Evolutionary conservation across 345 rosid genomes (phyloP), one percentile per base, ranked within the genome.

Genomic region (Heritiera fomes): DNA sequence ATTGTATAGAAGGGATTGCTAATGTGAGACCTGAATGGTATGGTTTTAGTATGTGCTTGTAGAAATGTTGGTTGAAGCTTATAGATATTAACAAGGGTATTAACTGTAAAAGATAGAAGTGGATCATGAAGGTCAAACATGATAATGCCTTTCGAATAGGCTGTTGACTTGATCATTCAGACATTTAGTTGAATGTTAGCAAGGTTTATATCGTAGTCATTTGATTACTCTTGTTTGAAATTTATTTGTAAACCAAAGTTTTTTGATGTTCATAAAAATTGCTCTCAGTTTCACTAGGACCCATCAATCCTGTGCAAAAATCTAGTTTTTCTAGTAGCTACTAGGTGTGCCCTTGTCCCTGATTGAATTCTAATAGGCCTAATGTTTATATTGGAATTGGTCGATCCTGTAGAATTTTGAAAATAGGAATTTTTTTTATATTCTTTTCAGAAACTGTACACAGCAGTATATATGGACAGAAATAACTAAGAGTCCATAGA

Each of bases 1-100:
- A 71, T 71, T 30, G 32, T 41, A 50, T 15, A 30, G 59, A 49
- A 71, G 59, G 11, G 41, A 46, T 47, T 23, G 56, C n/a, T 69
- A 28, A 17, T 13, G 49, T 8, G 11, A 28, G 41, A 1, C 52
- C 32, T 67, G 10, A 11, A 34, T 34, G 3, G 45, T 34, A 0
- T 30, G 68, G 8, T 56, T 62, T 61, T 62, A 12, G 8, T 62
- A 30, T 62, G 7, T 18, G 62, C 47, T 73, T 4, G 46, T 55
- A 73, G 10, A 73, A 18, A 55, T 38, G 62, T 55, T 73, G 63
- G 46, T 38, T 49, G 59, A 71, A 71, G 45, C 60, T 71, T 9
- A 13, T 71, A 50, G 18, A 32, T 15, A 30, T 30, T 14, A 53
- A 9, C 30, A 10, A 17, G 18, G 59, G 41, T 28, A 70, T 5